phyloP scores from a whole-genome alignment of 2,329 filamentous ascomycete genomes.

The Cryphonectria parasitica region DNA sequence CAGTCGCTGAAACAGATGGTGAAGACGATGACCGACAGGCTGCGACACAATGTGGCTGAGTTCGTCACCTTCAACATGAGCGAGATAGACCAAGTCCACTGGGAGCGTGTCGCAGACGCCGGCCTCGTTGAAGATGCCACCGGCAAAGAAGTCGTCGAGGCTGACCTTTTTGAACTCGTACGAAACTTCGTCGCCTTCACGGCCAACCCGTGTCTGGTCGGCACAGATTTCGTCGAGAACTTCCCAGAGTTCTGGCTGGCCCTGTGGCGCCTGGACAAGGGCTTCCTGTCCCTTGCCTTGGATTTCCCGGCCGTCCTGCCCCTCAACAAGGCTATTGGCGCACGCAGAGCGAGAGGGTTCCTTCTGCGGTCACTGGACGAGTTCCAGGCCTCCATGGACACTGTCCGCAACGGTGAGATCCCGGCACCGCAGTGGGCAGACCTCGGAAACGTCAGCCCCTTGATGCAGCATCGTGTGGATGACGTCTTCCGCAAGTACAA shows the following conservation, averaged over 20 bases:
- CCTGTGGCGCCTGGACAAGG: constrained; percentile 44
- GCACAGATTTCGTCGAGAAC: constrained; percentile 47
- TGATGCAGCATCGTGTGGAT: constrained; percentile 38
- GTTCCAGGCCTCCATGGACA: constrained; percentile 43
- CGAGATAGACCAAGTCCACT: constrained; percentile 43
- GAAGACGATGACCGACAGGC: constrained; percentile 30
- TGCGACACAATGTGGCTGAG: constrained; percentile 40
- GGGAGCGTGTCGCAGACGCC: constrained; percentile 43
- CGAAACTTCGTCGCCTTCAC: constrained; percentile 43
- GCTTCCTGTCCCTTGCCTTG: constrained; percentile 39
- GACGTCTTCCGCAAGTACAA: constrained; percentile 32
- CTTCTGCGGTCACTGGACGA: constrained; percentile 39
- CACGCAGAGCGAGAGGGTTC: constrained; percentile 36
- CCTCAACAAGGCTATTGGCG: constrained; percentile 39
- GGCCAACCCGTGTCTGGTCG: constrained; percentile 42
- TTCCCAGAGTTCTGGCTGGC: constrained; percentile 44
- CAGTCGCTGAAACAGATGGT: constrained; percentile 34
- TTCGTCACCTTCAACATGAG: constrained; percentile 45
- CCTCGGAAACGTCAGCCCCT: constrained; percentile 41
- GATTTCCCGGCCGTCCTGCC: constrained; percentile 41
- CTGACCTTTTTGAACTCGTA: constrained; percentile 40
- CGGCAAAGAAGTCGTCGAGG: constrained; percentile 38
- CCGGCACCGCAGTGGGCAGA: constrained; percentile 42
- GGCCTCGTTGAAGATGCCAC: constrained; percentile 36
- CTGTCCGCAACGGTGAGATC: constrained; percentile 39